Percentiles rank a stretch among this genome's conserved stretches.
These are phyloP conservation scores for Sphaerulina populicola DNA, from an alignment of 2,329 filamentous ascomycete genomes.

Conservation along the genomic window DNA sequence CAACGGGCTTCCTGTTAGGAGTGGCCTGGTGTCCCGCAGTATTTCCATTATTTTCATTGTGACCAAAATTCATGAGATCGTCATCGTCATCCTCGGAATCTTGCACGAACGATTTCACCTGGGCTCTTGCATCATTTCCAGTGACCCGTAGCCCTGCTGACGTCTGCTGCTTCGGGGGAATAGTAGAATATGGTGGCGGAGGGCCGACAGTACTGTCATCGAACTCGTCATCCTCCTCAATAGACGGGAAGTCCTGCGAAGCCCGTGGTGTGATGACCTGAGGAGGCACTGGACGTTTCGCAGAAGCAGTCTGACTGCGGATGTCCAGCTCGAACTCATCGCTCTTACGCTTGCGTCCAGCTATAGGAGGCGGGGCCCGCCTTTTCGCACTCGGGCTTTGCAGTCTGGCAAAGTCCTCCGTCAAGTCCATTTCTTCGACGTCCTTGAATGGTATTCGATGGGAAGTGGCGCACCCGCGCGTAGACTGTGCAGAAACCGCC, in stretches of 20 bases:
- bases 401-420: slow-evolving; percentile 22
- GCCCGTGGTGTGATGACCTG: slow-evolving; percentile 6
- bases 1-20: not conserved
- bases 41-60: slow-evolving; percentile 3
- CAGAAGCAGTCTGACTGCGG: slow-evolving; percentile 7
- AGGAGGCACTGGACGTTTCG: slow-evolving; percentile 8
- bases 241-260: slow-evolving; percentile 33
- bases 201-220: slow-evolving; percentile 22
- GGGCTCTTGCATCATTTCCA: not conserved
- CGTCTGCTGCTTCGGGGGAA: slow-evolving; percentile 21
- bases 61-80: slow-evolving; percentile 23
- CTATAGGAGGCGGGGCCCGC: slow-evolving; percentile 3
- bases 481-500: not conserved
- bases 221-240: slow-evolving; percentile 31
- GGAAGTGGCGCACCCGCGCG: slow-evolving; percentile 9
- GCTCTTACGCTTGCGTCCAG: slow-evolving; percentile 40
- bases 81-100: slow-evolving; percentile 28
- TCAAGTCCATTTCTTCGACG: slow-evolving; percentile 32
- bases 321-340: slow-evolving; percentile 35
- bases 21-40: not conserved
- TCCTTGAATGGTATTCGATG: slow-evolving; percentile 8
- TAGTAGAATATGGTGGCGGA: slow-evolving; percentile 41
- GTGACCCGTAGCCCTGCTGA: not conserved
- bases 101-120: slow-evolving; percentile 10
- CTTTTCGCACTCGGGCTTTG: slow-evolving; percentile 19